Evolutionary conservation across 257 asterid species (phyloP).

Genomic region (Nicotiana paniculata): DNA sequence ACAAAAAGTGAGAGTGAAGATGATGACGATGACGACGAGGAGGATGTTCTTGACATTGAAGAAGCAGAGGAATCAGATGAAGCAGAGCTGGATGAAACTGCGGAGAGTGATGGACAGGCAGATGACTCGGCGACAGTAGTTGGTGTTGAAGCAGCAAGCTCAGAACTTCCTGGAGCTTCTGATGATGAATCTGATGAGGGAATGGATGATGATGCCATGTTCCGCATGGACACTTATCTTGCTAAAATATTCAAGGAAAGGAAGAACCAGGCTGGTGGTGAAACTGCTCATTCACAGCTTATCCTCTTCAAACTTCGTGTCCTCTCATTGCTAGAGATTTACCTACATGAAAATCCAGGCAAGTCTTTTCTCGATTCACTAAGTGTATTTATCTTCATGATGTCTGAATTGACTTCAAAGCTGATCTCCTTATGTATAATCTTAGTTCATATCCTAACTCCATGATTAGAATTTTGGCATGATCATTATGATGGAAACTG

Average conservation of each 20-base stretch:
- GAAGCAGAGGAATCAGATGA: conserved; percentile 84
- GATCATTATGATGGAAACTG: background rate
- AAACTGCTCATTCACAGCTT: conserved; percentile 96
- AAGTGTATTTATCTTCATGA: background rate
- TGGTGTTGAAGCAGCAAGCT: conserved; percentile 31
- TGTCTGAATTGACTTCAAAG: background rate
- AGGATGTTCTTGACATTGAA: conserved; percentile 77
- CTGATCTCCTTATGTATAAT: background rate
- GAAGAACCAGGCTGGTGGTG: conserved; percentile 83
- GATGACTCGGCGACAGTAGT: conserved; percentile 75
- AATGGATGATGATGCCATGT: conserved; percentile 96
- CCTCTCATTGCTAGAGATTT: conserved; percentile 90
- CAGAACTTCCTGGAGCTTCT: conserved; percentile 57
- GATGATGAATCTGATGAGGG: conserved; percentile 89
- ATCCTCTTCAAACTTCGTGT: conserved; percentile 92
- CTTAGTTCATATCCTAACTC: background rate
- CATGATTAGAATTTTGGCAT: background rate
- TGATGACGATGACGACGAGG: conserved; percentile 66
- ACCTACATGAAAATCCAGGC: conserved; percentile 94
- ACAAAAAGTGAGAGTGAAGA: conserved; percentile 40
- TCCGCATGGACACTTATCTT: conserved; percentile 71
- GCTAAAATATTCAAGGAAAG: conserved; percentile 59
- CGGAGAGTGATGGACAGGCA: conserved; percentile 60
- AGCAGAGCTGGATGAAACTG: conserved; percentile 79
- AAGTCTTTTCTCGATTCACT: conserved; percentile 22